phyloP scores from a whole-genome alignment of 495 filamentous ascomycete species.

The Podospora australis region DNA sequence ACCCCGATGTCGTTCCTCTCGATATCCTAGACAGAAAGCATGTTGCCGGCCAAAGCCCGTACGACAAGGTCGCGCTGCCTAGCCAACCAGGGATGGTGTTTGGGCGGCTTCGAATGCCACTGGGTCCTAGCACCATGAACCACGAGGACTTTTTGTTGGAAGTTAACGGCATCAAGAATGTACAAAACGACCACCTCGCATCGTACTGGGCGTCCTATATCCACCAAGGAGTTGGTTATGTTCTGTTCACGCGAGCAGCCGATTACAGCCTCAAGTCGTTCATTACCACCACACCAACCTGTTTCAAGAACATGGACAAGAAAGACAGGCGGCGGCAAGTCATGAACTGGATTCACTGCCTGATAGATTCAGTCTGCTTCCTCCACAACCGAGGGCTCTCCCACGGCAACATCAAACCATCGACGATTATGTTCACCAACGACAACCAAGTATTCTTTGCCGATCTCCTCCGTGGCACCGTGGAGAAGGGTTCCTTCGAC shows the following conservation, averaged over 20 bases:
- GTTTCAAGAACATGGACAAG: constrained; percentile 67
- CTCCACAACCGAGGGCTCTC: constrained; percentile 66
- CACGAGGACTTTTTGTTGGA: constrained; percentile 64
- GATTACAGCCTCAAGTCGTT: constrained; percentile 76
- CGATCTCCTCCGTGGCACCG: constrained; percentile 46
- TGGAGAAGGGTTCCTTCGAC: constrained; percentile 47
- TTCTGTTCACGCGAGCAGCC: constrained; percentile 66
- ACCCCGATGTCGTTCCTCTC: constrained; percentile 74
- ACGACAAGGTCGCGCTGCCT: constrained; percentile 64
- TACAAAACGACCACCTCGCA: constrained; percentile 76
- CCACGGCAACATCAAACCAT: constrained; percentile 79
- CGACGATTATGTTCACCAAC: constrained; percentile 68
- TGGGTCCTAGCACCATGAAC: constrained; percentile 54
- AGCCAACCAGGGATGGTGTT: constrained; percentile 53
- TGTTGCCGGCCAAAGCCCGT: constrained; percentile 34
- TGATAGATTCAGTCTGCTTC: constrained; percentile 68
- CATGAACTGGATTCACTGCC: constrained; percentile 83
- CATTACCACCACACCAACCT: constrained; percentile 58
- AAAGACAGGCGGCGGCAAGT: constrained; percentile 60
- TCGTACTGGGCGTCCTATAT: constrained; percentile 77
- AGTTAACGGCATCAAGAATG: constrained; percentile 52
- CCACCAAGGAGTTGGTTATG: constrained; percentile 62
- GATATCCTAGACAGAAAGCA: constrained; percentile 57
- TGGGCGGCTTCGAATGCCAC: constrained; percentile 63
- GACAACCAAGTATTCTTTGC: constrained; percentile 66